Conservation (phyloP, 352 stramenopile genomes). For the Halophytophthora batemanensis region DNA sequence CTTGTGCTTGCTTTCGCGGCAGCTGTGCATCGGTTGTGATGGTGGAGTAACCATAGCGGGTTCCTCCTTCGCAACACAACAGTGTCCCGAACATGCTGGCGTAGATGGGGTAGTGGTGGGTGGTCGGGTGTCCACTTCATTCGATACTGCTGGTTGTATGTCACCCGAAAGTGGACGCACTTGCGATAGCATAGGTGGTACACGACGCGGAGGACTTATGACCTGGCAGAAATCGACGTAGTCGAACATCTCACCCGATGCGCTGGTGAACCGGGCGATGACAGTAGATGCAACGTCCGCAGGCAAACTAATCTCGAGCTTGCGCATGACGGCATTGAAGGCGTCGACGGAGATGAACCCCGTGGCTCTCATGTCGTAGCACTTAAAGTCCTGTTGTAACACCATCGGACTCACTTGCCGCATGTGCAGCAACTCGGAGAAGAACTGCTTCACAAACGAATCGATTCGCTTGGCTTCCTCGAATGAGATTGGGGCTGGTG, state of each 20-base stretch:
- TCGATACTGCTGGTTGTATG: background rate
- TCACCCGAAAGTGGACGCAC: conserved; percentile 10
- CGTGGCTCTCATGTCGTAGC: conserved; percentile 55
- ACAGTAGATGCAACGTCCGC: conserved; percentile 41
- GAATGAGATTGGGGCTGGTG: conserved; percentile 14
- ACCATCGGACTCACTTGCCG: conserved; percentile 25
- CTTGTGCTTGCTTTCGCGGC: too few relatives aligned
- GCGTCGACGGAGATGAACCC: conserved; percentile 67
- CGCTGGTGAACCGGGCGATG: conserved; percentile 41
- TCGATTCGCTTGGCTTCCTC: conserved; percentile 49
- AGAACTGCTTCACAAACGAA: conserved; percentile 41
- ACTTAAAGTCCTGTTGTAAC: conserved; percentile 40
- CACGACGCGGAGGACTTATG: conserved; percentile 9
- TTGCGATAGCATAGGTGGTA: conserved; percentile 7
- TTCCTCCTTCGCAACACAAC: too few relatives aligned
- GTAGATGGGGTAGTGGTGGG: background rate
- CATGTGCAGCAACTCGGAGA: conserved; percentile 45
- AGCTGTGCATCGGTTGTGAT: too few relatives aligned
- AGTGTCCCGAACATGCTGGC: background rate
- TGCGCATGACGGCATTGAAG: conserved; percentile 59
- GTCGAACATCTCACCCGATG: conserved; percentile 57
- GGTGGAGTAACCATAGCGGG: too few relatives aligned
- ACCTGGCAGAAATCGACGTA: conserved; percentile 70
- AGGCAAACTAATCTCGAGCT: conserved; percentile 50
- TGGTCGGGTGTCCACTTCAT: background rate